Percentiles rank a stretch among this genome's conserved stretches.
phyloP scores from a whole-genome alignment of 164 flowering plant species.

The Macadamia integrifolia region DNA sequence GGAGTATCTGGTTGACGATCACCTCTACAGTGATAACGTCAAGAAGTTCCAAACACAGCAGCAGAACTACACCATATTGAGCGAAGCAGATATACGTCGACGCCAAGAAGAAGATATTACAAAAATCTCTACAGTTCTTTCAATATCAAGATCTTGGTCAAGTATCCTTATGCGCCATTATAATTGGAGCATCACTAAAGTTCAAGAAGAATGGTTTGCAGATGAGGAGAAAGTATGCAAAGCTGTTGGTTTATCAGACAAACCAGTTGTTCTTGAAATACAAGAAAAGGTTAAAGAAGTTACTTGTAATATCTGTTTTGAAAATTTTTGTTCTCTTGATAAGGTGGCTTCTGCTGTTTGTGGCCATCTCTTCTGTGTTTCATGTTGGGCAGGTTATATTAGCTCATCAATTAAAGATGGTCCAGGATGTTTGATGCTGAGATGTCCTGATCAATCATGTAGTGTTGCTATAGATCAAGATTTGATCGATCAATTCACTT shows the following conservation, averaged over 20 bases:
- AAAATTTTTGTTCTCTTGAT: slow-evolving; percentile 36
- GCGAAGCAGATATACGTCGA: too few relatives aligned
- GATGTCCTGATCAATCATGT: slow-evolving; percentile 94
- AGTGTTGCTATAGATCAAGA: slow-evolving; percentile 79
- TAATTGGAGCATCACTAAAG: slow-evolving; percentile 58
- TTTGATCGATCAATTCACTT: slow-evolving; percentile 56
- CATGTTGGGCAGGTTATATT: slow-evolving; percentile 87
- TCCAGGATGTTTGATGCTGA: slow-evolving; percentile 78
- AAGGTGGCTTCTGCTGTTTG: slow-evolving; percentile 55
- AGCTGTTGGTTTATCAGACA: slow-evolving; percentile 62
- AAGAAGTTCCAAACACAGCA: too few relatives aligned
- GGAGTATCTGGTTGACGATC: too few relatives aligned
- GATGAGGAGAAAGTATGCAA: slow-evolving; percentile 69
- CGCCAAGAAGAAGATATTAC: too few relatives aligned
- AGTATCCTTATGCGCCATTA: too few relatives aligned
- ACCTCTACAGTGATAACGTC: too few relatives aligned
- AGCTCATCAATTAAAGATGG: slow-evolving; percentile 85
- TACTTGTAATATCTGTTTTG: slow-evolving; percentile 90
- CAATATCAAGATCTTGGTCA: too few relatives aligned
- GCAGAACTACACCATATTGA: too few relatives aligned
- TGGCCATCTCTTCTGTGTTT: slow-evolving; percentile 84
- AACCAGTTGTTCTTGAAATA: slow-evolving; percentile 29
- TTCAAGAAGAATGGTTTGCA: slow-evolving; percentile 89
- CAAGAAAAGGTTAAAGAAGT: slow-evolving; percentile 37
- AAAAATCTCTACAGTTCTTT: too few relatives aligned